phyloP scores from a whole-genome alignment of 2,329 filamentous ascomycete genomes.

The Coniochaeta sp. region DNA sequence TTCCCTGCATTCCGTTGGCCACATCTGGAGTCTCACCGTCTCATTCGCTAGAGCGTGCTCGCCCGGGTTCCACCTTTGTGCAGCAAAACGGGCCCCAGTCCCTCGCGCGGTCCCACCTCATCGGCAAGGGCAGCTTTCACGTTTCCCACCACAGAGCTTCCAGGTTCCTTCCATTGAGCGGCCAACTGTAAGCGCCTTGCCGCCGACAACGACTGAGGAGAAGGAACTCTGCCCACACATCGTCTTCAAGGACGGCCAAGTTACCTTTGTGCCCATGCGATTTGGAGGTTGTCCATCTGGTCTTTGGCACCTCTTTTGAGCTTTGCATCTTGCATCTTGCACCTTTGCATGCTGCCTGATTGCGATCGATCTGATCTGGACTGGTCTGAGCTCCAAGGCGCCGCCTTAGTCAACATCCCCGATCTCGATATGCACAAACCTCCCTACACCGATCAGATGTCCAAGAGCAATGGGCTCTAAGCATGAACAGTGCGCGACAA shows the following conservation, averaged over 20 bases:
- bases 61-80: background rate
- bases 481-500: conserved; percentile 7
- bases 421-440: background rate
- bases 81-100: background rate
- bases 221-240: background rate
- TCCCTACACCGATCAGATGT: background rate
- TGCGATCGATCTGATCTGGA: background rate
- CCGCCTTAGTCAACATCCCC: background rate
- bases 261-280: background rate
- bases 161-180: background rate
- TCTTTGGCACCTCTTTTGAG: background rate
- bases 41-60: background rate
- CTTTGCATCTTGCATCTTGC: background rate
- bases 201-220: background rate
- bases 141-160: too few relatives aligned
- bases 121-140: background rate
- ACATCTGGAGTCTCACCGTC: background rate
- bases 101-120: too few relatives aligned
- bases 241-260: background rate
- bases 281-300: background rate
- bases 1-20: background rate
- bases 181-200: conserved; percentile 2
- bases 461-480: background rate
- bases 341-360: background rate
- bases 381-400: background rate